These are phyloP conservation scores for Globisporangium cylindrosporum DNA, from an alignment of 352 stramenopile species.

Conservation along the genomic window DNA sequence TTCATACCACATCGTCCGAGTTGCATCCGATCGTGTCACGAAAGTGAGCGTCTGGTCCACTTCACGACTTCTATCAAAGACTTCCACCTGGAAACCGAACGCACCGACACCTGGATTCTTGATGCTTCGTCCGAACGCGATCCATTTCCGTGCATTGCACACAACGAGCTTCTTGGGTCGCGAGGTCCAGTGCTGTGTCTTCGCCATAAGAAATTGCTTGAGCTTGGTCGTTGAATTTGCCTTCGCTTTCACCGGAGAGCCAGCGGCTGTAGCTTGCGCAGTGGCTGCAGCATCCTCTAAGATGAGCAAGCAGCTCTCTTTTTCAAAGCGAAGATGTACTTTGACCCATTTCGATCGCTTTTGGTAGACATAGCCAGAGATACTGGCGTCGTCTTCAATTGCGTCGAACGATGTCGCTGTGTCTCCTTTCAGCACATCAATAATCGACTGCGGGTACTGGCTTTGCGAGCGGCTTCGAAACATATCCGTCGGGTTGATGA, in stretches of 20 bases:
- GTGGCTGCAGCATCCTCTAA: constrained; percentile 37
- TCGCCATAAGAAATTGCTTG: constrained; percentile 62
- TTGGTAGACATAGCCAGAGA: constrained; percentile 69
- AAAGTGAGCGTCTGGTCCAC: constrained; percentile 77
- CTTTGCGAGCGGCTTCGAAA: constrained; percentile 68
- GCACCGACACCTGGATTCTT: constrained; percentile 64
- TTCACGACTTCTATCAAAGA: constrained; percentile 70
- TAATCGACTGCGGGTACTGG: constrained; percentile 68
- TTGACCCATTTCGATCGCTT: constrained; percentile 76
- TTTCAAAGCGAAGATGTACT: constrained; percentile 68
- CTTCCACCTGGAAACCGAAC: constrained; percentile 78
- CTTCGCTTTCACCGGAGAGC: constrained; percentile 6
- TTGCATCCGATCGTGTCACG: constrained; percentile 57
- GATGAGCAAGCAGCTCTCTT: constrained; percentile 49
- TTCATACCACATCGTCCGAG: constrained; percentile 59
- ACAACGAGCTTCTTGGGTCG: constrained; percentile 65
- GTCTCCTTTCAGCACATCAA: constrained; percentile 63
- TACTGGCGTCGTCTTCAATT: constrained; percentile 47
- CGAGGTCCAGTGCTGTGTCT: constrained; percentile 55
- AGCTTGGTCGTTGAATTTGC: constrained; percentile 39
- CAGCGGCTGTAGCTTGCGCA: neutral
- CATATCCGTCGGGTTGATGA: constrained; percentile 67
- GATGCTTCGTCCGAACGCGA: constrained; percentile 64
- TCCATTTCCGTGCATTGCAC: constrained; percentile 74
- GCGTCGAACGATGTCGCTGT: constrained; percentile 54